Conservation (phyloP, 148 eudicot species). For the Hydrangea macrophylla region DNA sequence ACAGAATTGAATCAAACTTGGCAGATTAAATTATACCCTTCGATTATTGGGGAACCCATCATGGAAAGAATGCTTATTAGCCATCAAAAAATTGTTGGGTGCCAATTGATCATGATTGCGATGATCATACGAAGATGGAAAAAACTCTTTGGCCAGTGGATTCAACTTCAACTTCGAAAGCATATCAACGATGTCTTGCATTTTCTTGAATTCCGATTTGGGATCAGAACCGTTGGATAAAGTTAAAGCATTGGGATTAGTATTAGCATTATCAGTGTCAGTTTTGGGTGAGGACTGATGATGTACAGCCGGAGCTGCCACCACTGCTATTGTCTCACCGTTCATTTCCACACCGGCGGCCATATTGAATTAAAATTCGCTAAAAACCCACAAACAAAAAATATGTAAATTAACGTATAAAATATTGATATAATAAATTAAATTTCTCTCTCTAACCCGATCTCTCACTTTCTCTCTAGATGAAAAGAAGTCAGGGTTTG, state of each 20-base stretch:
- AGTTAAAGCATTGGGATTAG: slow-evolving; percentile 5
- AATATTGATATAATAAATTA: not conserved
- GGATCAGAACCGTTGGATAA: slow-evolving; percentile 32
- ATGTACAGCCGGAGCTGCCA: slow-evolving; percentile 37
- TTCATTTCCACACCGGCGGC: slow-evolving; percentile 34
- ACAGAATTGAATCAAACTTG: not conserved
- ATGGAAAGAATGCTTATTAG: slow-evolving; percentile 34
- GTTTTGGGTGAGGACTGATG: slow-evolving; percentile 30
- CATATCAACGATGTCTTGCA: slow-evolving; percentile 58
- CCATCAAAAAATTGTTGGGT: slow-evolving; percentile 25
- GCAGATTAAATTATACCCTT: slow-evolving; percentile 52
- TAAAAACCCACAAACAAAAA: slow-evolving; percentile 13
- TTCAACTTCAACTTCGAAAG: slow-evolving; percentile 67
- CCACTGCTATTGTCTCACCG: slow-evolving; percentile 57
- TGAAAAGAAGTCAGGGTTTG: slow-evolving; percentile 12
- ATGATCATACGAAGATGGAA: slow-evolving; percentile 55
- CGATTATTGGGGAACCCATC: slow-evolving; percentile 48
- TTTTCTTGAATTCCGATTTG: slow-evolving; percentile 58
- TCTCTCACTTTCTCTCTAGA: slow-evolving; percentile 8
- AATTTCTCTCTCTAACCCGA: not conserved
- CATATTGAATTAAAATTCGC: slow-evolving; percentile 38
- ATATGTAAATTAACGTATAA: not conserved
- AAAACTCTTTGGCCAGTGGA: slow-evolving; percentile 84
- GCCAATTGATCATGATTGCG: slow-evolving; percentile 37
- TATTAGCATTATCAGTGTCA: slow-evolving; percentile 7